phyloP scores from a whole-genome alignment of 495 filamentous ascomycete genomes.

The Hypoxylon intermedium region DNA sequence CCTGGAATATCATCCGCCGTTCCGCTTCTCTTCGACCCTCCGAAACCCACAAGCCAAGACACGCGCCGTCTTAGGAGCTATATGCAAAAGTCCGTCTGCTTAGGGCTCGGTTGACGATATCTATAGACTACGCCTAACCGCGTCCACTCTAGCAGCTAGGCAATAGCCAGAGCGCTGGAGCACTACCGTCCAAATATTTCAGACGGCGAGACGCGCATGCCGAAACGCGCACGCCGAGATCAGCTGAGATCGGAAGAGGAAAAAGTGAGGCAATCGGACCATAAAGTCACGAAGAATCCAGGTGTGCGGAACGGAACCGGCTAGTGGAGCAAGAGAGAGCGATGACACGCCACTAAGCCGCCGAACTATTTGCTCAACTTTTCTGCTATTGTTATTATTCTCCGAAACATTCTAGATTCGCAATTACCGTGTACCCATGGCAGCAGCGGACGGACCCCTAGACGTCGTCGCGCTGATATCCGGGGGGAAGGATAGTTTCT shows the following conservation, averaged over 20 bases:
- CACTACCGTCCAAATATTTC: slow-evolving; percentile 22
- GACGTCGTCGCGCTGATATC: slow-evolving; percentile 93
- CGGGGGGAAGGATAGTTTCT: slow-evolving; percentile 96
- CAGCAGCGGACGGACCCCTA: slow-evolving; percentile 52
- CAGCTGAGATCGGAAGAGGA: slow-evolving; percentile 29
- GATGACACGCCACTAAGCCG: slow-evolving; percentile 16
- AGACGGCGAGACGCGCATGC: slow-evolving; percentile 6
- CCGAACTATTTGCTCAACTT: slow-evolving; percentile 27
- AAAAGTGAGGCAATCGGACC: slow-evolving; percentile 26
- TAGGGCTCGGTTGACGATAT: slow-evolving; percentile 13
- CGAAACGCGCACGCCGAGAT: slow-evolving; percentile 27
- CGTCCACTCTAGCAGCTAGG: slow-evolving; percentile 21
- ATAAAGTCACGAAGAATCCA: slow-evolving; percentile 6
- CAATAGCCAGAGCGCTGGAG: slow-evolving; percentile 19
- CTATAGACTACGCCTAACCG: slow-evolving; percentile 16
- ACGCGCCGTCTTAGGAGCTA: slow-evolving; percentile 26
- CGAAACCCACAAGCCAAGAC: slow-evolving; percentile 30
- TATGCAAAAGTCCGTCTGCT: slow-evolving; percentile 10
- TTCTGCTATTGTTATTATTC: slow-evolving; percentile 35
- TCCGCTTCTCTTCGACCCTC: slow-evolving; percentile 4
- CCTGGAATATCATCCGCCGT: background rate
- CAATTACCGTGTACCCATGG: slow-evolving; percentile 20
- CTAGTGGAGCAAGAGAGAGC: background rate
- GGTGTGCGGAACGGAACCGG: background rate
- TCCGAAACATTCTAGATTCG: slow-evolving; percentile 25